Evolutionary conservation across 106 monocot genomes (phyloP), one percentile per base, ranked within the genome.

Genomic region (Acorus gramineus): DNA sequence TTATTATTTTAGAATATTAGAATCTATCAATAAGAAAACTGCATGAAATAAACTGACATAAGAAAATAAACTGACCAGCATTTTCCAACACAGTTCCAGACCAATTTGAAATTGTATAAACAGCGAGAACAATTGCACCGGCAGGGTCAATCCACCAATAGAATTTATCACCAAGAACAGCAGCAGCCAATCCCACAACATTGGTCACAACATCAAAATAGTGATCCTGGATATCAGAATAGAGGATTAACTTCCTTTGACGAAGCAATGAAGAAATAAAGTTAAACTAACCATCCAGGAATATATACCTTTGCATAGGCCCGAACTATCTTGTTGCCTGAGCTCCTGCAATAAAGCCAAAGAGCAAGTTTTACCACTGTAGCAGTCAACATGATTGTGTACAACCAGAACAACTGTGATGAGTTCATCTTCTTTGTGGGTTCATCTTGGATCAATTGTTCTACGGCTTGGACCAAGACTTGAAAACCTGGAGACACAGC

Each of bases 131-230:
- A 56, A 96, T 82, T 8, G 95, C 95, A 4, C 95, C 95, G 53
- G 57, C 67, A 47, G 95, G 95, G 56, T 96, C 95, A 61, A 96
- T 82, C 95, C 95, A 96, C 95, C 95, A 90, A 65, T 74, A 90
- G 70, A 74, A 81, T 70, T 79, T 90, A 74, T 96, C 82, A 53
- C 79, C 95, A 72, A 90, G 95, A 78, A 96, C 82, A 66, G 95
- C 87, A 74, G 95, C 87, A 69, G 74, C 85, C 63, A 96, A 63
- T 9, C 95, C 95, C 50, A 90, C 71, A 70, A 87, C 71, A 67
- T 96, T 96, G 42, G 95, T 96, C 48, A 96, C 76, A 42, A 96
- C 95, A 74, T 96, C 95, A 69, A 87, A 96, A 66, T 84, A 96
- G 71, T 96, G 95, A 67, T 90, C 95, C 95, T 96, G 66, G 4